phyloP scores from a whole-genome alignment of 2,329 filamentous ascomycete genomes.

The Fusarium pseudocircinatum region DNA sequence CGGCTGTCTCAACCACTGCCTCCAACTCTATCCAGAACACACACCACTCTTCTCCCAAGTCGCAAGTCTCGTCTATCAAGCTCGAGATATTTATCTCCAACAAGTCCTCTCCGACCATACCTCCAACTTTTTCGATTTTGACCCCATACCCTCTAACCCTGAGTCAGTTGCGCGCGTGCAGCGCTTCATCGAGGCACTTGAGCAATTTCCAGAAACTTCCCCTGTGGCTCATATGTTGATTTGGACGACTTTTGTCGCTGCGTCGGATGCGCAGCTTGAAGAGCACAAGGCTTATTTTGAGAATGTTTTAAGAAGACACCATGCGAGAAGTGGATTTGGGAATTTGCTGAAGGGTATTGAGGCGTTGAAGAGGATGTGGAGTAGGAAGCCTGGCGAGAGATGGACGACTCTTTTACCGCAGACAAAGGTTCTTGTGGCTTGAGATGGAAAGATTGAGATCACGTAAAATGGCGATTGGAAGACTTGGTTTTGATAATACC shows the following conservation, averaged over 20 bases:
- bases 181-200: conserved; percentile 39
- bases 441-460: neutral
- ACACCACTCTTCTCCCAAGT: conserved; percentile 77
- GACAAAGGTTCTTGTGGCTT: conserved; percentile 41
- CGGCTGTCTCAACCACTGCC: conserved; percentile 36
- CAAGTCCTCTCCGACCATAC: conserved; percentile 58
- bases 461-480: neutral
- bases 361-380: conserved; percentile 39
- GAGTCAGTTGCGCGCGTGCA: conserved; percentile 35
- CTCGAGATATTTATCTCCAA: conserved; percentile 84
- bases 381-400: conserved; percentile 28
- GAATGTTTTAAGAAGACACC: conserved; percentile 18
- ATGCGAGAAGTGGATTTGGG: conserved; percentile 37
- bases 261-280: conserved; percentile 36
- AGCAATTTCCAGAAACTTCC: conserved; percentile 29
- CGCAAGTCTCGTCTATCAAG: conserved; percentile 85
- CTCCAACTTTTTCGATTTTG: conserved; percentile 11
- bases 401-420: conserved; percentile 42
- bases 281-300: conserved; percentile 43
- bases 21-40: conserved; percentile 79
- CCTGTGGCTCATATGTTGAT: conserved; percentile 40
- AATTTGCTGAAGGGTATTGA: conserved; percentile 40
- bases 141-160: neutral
- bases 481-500: conserved; percentile 8
- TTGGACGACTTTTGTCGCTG: conserved; percentile 43